Percentiles rank a stretch among this genome's conserved stretches.
These are phyloP conservation scores for Phytopythium kandeliae DNA, from an alignment of 352 stramenopile species.

Conservation along the genomic window DNA sequence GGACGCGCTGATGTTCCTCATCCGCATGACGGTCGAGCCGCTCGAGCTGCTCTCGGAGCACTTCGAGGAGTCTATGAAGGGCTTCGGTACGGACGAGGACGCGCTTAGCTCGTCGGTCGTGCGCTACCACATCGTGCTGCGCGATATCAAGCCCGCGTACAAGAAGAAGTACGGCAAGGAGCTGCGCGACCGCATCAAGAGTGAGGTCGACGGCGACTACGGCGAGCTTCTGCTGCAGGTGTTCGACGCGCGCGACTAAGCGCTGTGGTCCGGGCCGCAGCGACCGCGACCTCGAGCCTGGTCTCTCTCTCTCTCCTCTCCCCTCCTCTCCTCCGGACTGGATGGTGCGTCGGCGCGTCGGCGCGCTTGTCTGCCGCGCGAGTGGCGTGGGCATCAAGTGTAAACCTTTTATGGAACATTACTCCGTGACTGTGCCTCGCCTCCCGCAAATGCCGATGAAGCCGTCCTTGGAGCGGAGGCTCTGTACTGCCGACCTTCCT, in stretches of 20 bases:
- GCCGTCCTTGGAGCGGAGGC: too few species aligned
- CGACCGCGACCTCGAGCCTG: too few species aligned
- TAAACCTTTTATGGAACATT: too few species aligned
- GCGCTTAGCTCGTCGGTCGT: constrained; percentile 56
- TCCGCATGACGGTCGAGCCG: constrained; percentile 60
- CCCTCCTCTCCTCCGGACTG: too few species aligned
- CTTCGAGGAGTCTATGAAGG: constrained; percentile 69
- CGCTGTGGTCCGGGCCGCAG: too few species aligned
- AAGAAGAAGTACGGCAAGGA: constrained; percentile 80
- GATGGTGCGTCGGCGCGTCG: too few species aligned
- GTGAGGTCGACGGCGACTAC: constrained; percentile 70
- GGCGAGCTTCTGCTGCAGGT: constrained; percentile 60
- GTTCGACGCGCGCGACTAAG: constrained; percentile 33
- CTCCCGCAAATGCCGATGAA: too few species aligned
- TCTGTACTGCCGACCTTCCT: too few species aligned
- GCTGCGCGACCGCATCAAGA: constrained; percentile 74
- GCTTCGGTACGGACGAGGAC: constrained; percentile 67
- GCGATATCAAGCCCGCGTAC: constrained; percentile 78
- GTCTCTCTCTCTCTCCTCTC: too few species aligned
- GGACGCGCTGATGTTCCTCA: constrained; percentile 55
- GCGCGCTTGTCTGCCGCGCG: too few species aligned
- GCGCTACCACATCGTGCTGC: constrained; percentile 77
- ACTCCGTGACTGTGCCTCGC: too few species aligned
- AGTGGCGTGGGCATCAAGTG: too few species aligned
- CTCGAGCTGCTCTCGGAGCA: constrained; percentile 55